Base-by-base conservation (phyloP, 176 grass and related monocot species). In the Hordeum marinum region DNA sequence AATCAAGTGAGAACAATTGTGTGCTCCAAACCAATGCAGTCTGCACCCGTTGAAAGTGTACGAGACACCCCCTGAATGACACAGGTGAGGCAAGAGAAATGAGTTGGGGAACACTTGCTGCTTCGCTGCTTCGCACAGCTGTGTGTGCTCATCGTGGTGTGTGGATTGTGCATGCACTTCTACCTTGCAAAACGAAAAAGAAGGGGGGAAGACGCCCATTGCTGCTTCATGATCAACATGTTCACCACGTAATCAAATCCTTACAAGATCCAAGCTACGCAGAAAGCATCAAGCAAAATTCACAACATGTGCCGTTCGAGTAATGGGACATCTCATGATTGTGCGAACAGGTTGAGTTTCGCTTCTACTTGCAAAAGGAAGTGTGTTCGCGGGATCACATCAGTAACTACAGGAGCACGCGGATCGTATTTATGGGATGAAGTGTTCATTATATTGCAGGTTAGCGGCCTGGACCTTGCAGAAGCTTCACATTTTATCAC, bases 401-500 rank as follows among this genome's bases (percentile, higher is more conserved):
- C 10, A 58, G 18, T 61, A 52, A 41, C 31, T 54, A 61, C n/a
- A 70, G 40, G 25, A 45, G 40, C 9, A 34, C 11, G 10, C 0
- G 23, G 5, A 29, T 34, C 62, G n/a, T 86, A 82, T 86, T 67
- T 45, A 78, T 24, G 72, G 1, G 20, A 57, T 10, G 15, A 29
- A 52, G 27, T 15, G 31, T 4, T 79, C 23, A 48, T 41, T 21
- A 39, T 46, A 34, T 86, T 72, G 63, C 72, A 86, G 31, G 15
- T 21, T 3, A 62, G 63, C 17, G 1, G 14, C 13, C 83, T 24
- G 23, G 46, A 59, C 48, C 50, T 57, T 14, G 11, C 21, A 14
- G 27, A 76, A 48, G 25, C 29, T 66, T 79, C 67, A 90, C 48
- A 60, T 26, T 73, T 79, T 83, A 18, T 29, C 74, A 79, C 11